These are phyloP conservation scores for Circinella minor DNA, from an alignment of 371 early-diverging fungal species.

Conservation along the genomic window DNA sequence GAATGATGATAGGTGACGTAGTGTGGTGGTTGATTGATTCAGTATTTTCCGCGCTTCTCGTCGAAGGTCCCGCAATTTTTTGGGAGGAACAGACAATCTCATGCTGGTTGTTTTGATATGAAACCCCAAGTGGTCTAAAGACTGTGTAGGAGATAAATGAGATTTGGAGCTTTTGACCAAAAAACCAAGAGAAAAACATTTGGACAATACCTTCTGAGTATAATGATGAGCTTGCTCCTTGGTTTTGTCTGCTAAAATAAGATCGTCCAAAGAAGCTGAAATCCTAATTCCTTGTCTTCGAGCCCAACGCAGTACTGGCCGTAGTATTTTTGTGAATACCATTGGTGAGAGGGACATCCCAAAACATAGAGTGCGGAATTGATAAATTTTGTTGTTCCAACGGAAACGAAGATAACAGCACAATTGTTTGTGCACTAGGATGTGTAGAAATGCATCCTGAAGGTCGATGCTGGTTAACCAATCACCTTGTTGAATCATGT, in stretches of 20 bases:
- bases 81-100: slow-evolving; percentile 14
- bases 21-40: neutral
- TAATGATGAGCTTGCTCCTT: neutral
- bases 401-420: slow-evolving; percentile 29
- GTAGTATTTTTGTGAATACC: slow-evolving; percentile 37
- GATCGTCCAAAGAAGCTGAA: slow-evolving; percentile 36
- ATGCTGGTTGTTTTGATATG: slow-evolving; percentile 18
- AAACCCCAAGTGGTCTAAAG: slow-evolving; percentile 28
- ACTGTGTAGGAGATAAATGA: slow-evolving; percentile 19
- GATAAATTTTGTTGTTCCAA: slow-evolving; percentile 27
- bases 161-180: slow-evolving; percentile 31
- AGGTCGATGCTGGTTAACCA: slow-evolving; percentile 25
- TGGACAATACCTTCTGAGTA: slow-evolving; percentile 5
- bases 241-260: slow-evolving; percentile 21
- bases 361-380: slow-evolving; percentile 33
- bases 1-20: slow-evolving; percentile 23
- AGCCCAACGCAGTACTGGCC: slow-evolving; percentile 32
- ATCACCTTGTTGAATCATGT: slow-evolving; percentile 24
- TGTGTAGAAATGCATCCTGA: slow-evolving; percentile 23
- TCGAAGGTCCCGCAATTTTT: slow-evolving; percentile 20
- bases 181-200: slow-evolving; percentile 24
- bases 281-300: slow-evolving; percentile 30
- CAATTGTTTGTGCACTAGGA: slow-evolving; percentile 8
- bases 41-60: slow-evolving; percentile 14
- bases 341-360: slow-evolving; percentile 36